A percentile compares a stretch with the other conserved stretches of the same genome.
These are phyloP conservation scores for Rhinocladiella similis DNA, from an alignment of 2,329 filamentous ascomycete species.

Conservation along the genomic window DNA sequence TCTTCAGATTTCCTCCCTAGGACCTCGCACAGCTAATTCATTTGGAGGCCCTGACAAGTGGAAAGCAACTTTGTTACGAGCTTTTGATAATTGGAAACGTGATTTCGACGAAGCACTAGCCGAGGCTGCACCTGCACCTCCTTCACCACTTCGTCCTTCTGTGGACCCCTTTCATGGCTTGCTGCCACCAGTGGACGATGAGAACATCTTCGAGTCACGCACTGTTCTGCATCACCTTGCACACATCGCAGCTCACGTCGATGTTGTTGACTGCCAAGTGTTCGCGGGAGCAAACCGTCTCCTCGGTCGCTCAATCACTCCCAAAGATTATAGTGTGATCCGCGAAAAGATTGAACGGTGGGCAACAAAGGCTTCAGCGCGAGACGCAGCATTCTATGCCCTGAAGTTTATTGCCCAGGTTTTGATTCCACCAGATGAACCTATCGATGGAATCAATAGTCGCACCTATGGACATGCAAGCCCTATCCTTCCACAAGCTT, in stretches of 20 bases:
- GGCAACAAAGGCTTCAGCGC: constrained; percentile 83
- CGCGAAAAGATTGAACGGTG: constrained; percentile 78
- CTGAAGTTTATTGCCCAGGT: constrained; percentile 87
- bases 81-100: constrained; percentile 90
- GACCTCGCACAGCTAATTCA: constrained; percentile 64
- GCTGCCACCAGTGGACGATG: constrained; percentile 51
- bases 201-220: constrained; percentile 80
- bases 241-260: constrained; percentile 97
- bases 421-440: constrained; percentile 57
- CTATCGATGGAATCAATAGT: constrained; percentile 37
- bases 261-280: constrained; percentile 96
- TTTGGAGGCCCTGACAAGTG: constrained; percentile 88
- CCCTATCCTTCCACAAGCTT: constrained; percentile 31
- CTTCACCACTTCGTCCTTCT: constrained; percentile 45
- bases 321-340: constrained; percentile 76
- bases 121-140: constrained; percentile 44
- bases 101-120: constrained; percentile 84
- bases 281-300: constrained; percentile 85
- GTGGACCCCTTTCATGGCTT: constrained; percentile 41
- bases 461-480: constrained; percentile 34
- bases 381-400: constrained; percentile 91
- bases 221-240: constrained; percentile 90
- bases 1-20: constrained; percentile 84
- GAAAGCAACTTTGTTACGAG: constrained; percentile 78
- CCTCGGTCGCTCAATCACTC: constrained; percentile 80